Conservation (phyloP, 345 rosid genomes). For the Eutrema heterophyllum region DNA sequence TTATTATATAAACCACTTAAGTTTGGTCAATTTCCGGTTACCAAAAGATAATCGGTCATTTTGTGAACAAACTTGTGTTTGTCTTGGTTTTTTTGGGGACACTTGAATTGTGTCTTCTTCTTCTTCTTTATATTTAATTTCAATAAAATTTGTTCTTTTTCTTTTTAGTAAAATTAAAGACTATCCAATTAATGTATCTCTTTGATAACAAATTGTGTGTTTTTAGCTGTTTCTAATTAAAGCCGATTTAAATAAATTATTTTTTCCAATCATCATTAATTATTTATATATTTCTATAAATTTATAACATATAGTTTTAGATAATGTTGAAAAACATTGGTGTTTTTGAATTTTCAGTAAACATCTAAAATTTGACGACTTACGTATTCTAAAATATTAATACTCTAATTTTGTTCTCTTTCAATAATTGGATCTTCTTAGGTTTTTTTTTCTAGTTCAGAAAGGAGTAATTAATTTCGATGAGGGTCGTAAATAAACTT, state of each 20-base stretch:
- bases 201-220: not conserved
- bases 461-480: no score
- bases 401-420: not conserved
- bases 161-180: not conserved
- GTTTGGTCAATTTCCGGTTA: slow-evolving; percentile 23
- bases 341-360: not conserved
- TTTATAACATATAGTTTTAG: not conserved
- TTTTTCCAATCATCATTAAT: not conserved
- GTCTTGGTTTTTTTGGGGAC: slow-evolving; percentile 8
- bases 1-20: not conserved
- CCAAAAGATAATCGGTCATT: slow-evolving; percentile 27
- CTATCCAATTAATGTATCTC: not conserved
- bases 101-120: slow-evolving; percentile 26
- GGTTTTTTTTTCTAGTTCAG: no score
- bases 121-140: not conserved
- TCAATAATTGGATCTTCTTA: not conserved
- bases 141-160: not conserved
- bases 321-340: not conserved
- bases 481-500: no score
- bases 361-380: not conserved
- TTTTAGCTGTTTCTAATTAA: not conserved
- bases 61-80: slow-evolving; percentile 16
- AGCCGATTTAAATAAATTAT: not conserved
- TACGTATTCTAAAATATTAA: not conserved
- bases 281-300: no score